Base-by-base conservation (phyloP, 2,329 filamentous ascomycete species). In the Delphinella strobiligena region DNA sequence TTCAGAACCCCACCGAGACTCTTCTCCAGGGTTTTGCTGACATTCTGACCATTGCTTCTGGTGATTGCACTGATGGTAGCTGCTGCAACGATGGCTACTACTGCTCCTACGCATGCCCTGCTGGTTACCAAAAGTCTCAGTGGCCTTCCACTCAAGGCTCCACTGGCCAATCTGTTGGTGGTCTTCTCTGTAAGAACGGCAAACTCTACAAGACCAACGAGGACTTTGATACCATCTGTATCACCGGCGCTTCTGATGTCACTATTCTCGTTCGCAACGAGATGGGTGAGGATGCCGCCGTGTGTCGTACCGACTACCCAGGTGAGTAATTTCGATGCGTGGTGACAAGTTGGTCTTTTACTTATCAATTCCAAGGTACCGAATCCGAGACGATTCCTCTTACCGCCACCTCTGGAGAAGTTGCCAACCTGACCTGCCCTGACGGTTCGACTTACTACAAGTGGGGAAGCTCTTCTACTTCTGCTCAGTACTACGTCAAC, bases 401-500 rank as follows among this genome's bases (percentile, higher is more conserved):
- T 34, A 63, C 75, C 42, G 70, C 80, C 32, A 49, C 61, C 4
- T 63, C 82, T 38, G 82, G 82, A 43, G 41, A 41, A 36, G 71
- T 64, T 18, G 65, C 75, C 45, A 62, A 69, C 27, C 65, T 98
- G 48, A 85, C 83, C 56, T 89, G 85, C 68, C 82, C 89, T 34
- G 65, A 81, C 48, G 76, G 79, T 44, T 57, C 60, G 36, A 69
- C 66, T 37, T 93, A 89, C 69, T 96, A 87, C 69, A 63, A 69
- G 45, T 93, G 85, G 84, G 51, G 84, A 54, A 74, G 74, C 51
- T 72, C 73, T 60, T 52, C 66, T 37, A 96, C 91, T 38, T 88
- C 85, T 35, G 88, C 88, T 33, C 91, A 96, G 66, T 96, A 94
- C 74, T 98, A 98, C 60, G 74, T 96, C 64, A 96, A 96, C 74